phyloP scores from a whole-genome alignment of 306 rosid genomes.

The Mimosa bimucronata region DNA sequence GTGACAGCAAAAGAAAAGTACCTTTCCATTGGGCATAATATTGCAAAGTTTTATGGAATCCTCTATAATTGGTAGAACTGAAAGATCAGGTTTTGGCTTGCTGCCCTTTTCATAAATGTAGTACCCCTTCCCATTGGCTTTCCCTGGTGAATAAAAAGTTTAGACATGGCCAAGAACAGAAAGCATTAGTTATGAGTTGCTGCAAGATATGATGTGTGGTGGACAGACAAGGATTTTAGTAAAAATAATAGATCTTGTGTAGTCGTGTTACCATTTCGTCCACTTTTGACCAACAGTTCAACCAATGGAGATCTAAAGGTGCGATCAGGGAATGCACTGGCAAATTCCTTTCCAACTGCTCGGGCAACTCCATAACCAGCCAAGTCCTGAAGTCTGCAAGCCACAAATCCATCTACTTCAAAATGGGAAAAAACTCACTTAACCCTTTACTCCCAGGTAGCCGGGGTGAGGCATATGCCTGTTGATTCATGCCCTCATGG shows the following conservation, averaged over 20 bases:
- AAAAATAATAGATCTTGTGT: background rate
- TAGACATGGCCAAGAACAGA: constrained; percentile 31
- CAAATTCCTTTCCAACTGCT: constrained; percentile 69
- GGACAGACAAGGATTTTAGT: constrained; percentile 13
- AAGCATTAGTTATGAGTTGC: constrained; percentile 35
- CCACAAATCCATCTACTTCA: constrained; percentile 34
- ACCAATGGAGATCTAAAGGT: constrained; percentile 62
- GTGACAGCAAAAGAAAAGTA: constrained; percentile 38
- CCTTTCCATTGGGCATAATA: constrained; percentile 86
- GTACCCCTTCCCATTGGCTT: constrained; percentile 91
- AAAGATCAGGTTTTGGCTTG: constrained; percentile 85
- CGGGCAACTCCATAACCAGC: constrained; percentile 82
- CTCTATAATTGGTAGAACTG: constrained; percentile 69
- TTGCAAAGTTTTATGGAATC: constrained; percentile 70
- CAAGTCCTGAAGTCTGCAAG: constrained; percentile 89
- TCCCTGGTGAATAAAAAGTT: constrained; percentile 50
- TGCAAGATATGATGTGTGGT: background rate
- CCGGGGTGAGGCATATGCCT: background rate
- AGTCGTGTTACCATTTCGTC: constrained; percentile 70
- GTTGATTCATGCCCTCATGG: constrained; percentile 14
- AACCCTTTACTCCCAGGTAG: background rate
- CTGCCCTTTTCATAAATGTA: constrained; percentile 80
- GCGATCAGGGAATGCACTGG: constrained; percentile 67
- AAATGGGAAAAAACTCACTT: background rate
- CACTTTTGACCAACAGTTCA: constrained; percentile 71